A percentile compares a stretch with the other conserved stretches of the same genome.
Conservation (phyloP, 257 asterid genomes). For the Ocimum tenuiflorum region DNA sequence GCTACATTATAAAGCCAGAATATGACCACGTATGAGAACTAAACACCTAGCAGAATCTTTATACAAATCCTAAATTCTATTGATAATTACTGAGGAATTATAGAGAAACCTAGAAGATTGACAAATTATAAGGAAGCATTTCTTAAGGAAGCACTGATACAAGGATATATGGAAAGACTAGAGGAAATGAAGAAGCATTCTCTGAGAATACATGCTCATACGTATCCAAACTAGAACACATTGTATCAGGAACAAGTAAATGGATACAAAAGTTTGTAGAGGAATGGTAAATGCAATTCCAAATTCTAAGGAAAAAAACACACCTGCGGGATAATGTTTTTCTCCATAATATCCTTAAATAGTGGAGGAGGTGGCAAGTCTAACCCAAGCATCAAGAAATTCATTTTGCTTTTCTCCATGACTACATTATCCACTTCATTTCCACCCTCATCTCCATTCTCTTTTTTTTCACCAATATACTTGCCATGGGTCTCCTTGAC, state of each 20-base stretch:
- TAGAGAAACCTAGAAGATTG: no score
- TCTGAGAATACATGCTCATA: not conserved
- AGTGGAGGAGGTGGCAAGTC: slow-evolving; percentile 99
- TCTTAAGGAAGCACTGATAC: not conserved
- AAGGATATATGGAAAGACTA: not conserved
- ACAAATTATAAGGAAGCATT: not conserved
- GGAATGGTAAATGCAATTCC: slow-evolving; percentile 5
- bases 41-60: not conserved
- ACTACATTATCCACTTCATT: slow-evolving; percentile 24
- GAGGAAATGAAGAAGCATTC: not conserved
- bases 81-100: not conserved
- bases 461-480: slow-evolving; percentile 35
- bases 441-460: slow-evolving; percentile 34
- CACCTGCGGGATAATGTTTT: slow-evolving; percentile 97
- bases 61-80: not conserved
- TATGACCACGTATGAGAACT: not conserved
- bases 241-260: not conserved
- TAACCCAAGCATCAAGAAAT: slow-evolving; percentile 87
- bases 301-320: not conserved
- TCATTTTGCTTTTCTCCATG: slow-evolving; percentile 68
- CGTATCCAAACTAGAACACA: slow-evolving; percentile 3
- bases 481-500: slow-evolving; percentile 55
- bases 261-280: not conserved
- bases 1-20: not conserved
- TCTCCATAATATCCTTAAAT: slow-evolving; percentile 90